Conservation (phyloP, 371 early-diverging fungal genomes). For the Mucor velutinosus region DNA sequence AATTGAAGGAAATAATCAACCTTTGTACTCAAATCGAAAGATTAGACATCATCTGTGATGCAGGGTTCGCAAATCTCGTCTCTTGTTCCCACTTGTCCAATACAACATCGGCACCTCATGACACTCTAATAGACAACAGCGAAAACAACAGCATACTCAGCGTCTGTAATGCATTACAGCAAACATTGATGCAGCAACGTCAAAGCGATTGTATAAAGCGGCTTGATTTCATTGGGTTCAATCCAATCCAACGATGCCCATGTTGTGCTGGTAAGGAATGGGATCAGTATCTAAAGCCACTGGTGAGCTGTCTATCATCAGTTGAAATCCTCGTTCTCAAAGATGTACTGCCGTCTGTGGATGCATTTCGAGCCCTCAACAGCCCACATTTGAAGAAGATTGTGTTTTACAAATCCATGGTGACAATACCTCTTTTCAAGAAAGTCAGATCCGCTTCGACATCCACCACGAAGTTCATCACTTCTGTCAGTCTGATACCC, state of each 20-base stretch:
- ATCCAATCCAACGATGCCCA: slow-evolving; percentile 28
- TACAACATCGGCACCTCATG: background rate
- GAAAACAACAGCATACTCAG: background rate
- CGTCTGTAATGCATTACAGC: background rate
- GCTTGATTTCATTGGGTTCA: slow-evolving; percentile 19
- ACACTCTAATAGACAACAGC: background rate
- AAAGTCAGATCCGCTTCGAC: background rate
- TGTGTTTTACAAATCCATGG: slow-evolving; percentile 7
- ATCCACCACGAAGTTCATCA: background rate
- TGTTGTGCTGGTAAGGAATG: slow-evolving; percentile 32
- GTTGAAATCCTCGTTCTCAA: slow-evolving; percentile 19
- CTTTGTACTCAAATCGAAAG: slow-evolving; percentile 18
- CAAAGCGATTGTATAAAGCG: slow-evolving; percentile 9
- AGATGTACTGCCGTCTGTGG: slow-evolving; percentile 24
- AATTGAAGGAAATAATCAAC: slow-evolving; percentile 8
- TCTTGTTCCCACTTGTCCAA: too few relatives aligned
- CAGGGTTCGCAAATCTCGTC: slow-evolving; percentile 7
- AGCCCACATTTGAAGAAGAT: background rate
- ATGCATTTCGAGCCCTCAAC: slow-evolving; percentile 9
- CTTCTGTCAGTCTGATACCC: slow-evolving; percentile 15
- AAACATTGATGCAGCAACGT: background rate
- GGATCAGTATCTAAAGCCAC: slow-evolving; percentile 21
- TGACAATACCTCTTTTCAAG: slow-evolving; percentile 9
- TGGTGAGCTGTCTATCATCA: slow-evolving; percentile 2
- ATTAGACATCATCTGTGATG: slow-evolving; percentile 29